Evolutionary conservation across 495 filamentous ascomycete species (phyloP).

Genomic region (Tuber brumale): DNA sequence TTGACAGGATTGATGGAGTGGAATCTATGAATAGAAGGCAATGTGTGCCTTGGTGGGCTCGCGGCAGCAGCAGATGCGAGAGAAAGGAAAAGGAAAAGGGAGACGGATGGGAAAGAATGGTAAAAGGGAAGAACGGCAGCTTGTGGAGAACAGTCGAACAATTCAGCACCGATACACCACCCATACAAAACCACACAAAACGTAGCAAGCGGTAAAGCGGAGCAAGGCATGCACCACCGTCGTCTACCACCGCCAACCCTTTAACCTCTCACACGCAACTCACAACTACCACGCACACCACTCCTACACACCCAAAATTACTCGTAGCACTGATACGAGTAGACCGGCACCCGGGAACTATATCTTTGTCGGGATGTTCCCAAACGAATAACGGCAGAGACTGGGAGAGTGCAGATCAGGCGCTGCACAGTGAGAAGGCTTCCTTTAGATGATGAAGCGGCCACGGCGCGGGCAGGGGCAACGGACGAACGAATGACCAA

Average conservation of each 20-base stretch:
- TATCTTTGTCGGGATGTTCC: not conserved
- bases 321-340: not conserved
- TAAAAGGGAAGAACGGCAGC: constrained; percentile 21
- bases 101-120: constrained; percentile 15
- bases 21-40: constrained; percentile 37
- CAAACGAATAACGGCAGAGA: not conserved
- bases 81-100: constrained; percentile 20
- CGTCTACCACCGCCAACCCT: not conserved
- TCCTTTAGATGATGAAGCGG: not conserved
- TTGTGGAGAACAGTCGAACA: not conserved
- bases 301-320: not conserved
- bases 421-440: not conserved
- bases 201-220: not conserved
- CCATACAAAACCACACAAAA: not conserved
- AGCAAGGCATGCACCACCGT: not conserved
- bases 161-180: not conserved
- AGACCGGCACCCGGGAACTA: not conserved
- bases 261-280: not conserved
- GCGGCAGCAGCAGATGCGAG: constrained; percentile 20
- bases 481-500: not conserved
- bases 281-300: not conserved
- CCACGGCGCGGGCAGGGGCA: not conserved
- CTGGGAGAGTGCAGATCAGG: not conserved
- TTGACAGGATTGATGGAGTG: constrained; percentile 18
- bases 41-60: constrained; percentile 19